Evolutionary conservation across 2,329 filamentous ascomycete species (phyloP).

Genomic region (Colletotrichum sidae): DNA sequence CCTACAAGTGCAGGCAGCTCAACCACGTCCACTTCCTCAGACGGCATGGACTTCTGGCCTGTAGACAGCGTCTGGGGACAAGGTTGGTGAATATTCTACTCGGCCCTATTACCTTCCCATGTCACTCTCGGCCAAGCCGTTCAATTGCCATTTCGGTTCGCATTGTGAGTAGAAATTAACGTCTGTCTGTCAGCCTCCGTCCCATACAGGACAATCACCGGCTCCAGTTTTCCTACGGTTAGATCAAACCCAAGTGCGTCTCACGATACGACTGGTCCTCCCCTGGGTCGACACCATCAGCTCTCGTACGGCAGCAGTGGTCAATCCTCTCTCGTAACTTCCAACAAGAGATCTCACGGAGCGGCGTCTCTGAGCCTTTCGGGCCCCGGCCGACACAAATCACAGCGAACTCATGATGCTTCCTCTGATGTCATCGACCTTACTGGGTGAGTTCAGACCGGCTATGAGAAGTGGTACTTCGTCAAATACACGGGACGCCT

Average conservation of each 20-base stretch:
- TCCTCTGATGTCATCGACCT: slow-evolving; percentile 52
- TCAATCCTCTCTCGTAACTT: not conserved
- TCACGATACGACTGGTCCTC: not conserved
- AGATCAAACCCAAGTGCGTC: too few species aligned
- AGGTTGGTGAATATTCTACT: slow-evolving; percentile 11
- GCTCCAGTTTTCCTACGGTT: too few species aligned
- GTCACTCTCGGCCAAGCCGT: not conserved
- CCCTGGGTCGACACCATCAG: not conserved
- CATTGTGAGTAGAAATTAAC: not conserved
- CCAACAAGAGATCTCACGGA: slow-evolving; percentile 29
- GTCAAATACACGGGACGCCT: too few species aligned
- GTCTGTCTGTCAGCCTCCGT: too few species aligned
- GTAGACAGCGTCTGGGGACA: slow-evolving; percentile 17
- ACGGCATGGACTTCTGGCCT: slow-evolving; percentile 8
- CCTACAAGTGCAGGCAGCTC: not conserved
- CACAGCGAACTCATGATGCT: slow-evolving; percentile 28
- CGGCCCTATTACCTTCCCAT: not conserved
- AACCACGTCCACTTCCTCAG: slow-evolving; percentile 1
- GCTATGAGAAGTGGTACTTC: too few species aligned
- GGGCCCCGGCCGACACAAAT: slow-evolving; percentile 23
- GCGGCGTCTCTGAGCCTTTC: slow-evolving; percentile 7
- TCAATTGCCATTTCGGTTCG: not conserved
- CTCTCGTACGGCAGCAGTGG: not conserved
- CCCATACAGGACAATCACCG: too few species aligned
- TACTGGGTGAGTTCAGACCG: slow-evolving; percentile 50